A percentile compares a stretch with the other conserved stretches of the same genome.
Evolutionary conservation across 208 protist species (phyloP).

Genomic region (Trypanosoma platydactyli): DNA sequence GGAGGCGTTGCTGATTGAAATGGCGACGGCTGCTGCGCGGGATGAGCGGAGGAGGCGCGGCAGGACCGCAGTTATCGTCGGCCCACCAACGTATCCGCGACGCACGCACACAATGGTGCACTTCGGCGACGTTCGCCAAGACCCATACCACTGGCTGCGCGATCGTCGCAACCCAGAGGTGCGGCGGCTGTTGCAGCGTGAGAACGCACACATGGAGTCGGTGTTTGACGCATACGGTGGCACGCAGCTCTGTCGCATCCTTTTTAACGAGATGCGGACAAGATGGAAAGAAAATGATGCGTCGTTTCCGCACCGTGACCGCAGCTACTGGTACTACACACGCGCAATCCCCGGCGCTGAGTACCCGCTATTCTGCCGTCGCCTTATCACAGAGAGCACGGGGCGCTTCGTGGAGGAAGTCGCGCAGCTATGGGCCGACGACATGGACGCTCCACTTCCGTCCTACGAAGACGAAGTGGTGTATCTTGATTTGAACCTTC

Average conservation of each 20-base stretch:
- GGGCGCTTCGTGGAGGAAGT: conserved; percentile 49
- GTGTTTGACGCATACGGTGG: conserved; percentile 34
- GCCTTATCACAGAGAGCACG: conserved; percentile 37
- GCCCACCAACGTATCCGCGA: conserved; percentile 27
- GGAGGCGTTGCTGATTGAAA: not conserved
- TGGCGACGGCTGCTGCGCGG: not conserved
- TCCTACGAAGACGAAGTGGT: conserved; percentile 60
- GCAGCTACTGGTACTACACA: conserved; percentile 74
- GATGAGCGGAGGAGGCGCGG: not conserved
- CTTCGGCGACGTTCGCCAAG: conserved; percentile 43
- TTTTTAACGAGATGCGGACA: conserved; percentile 57
- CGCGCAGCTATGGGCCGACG: conserved; percentile 26
- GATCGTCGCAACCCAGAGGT: conserved; percentile 42
- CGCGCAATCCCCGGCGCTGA: conserved; percentile 53
- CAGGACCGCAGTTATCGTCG: not conserved
- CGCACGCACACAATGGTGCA: conserved; percentile 20
- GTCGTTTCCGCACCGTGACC: conserved; percentile 53
- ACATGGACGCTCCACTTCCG: conserved; percentile 45
- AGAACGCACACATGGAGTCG: conserved; percentile 48
- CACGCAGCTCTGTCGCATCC: conserved; percentile 20
- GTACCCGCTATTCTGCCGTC: conserved; percentile 57
- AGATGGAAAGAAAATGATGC: conserved; percentile 48
- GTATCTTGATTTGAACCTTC: conserved; percentile 68
- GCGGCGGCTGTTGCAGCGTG: conserved; percentile 35
- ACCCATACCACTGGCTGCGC: conserved; percentile 60